A percentile compares a stretch with the other conserved stretches of the same genome.
Conservation (phyloP, 2,329 filamentous ascomycete species). For the Pseudopithomyces chartarum region DNA sequence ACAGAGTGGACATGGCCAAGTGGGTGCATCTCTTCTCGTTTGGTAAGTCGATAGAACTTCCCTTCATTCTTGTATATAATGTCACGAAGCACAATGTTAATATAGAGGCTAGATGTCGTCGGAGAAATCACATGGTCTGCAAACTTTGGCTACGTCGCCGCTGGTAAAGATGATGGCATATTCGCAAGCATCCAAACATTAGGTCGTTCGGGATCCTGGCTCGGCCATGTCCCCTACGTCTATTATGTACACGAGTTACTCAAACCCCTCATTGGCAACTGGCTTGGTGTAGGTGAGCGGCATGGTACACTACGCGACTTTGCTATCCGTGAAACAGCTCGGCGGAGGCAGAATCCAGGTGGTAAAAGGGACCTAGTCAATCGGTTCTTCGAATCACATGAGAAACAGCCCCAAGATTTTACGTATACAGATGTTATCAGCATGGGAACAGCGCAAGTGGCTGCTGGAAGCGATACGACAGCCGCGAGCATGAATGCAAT, state of each 20-base stretch:
- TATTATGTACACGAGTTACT: conserved; percentile 42
- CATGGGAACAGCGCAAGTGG: conserved; percentile 42
- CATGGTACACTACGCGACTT: conserved; percentile 39
- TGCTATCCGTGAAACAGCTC: conserved; percentile 15
- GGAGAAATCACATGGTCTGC: conserved; percentile 48
- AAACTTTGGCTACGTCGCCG: conserved; percentile 45
- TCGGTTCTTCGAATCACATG: conserved; percentile 41
- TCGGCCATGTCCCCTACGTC: conserved; percentile 44
- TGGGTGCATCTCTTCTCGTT: conserved; percentile 48
- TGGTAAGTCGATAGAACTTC: conserved; percentile 22
- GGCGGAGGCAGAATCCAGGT: conserved; percentile 31
- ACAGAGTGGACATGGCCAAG: conserved; percentile 38
- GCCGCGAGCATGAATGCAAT: conserved; percentile 39
- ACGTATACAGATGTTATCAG: conserved; percentile 41
- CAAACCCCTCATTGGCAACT: conserved; percentile 42
- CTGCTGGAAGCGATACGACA: conserved; percentile 49
- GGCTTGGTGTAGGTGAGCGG: conserved; percentile 38
- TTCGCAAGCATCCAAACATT: conserved; percentile 37
- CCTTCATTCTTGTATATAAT: too few species aligned
- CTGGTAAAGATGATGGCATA: conserved; percentile 39
- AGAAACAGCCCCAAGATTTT: conserved; percentile 40
- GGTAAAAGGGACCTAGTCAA: conserved; percentile 45
- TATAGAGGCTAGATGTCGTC: conserved; percentile 41
- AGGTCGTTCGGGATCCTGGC: conserved; percentile 39
- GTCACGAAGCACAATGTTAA: background rate